Base-by-base conservation (phyloP, 2,329 filamentous ascomycete species). In the Teratosphaeria nubilosa region DNA sequence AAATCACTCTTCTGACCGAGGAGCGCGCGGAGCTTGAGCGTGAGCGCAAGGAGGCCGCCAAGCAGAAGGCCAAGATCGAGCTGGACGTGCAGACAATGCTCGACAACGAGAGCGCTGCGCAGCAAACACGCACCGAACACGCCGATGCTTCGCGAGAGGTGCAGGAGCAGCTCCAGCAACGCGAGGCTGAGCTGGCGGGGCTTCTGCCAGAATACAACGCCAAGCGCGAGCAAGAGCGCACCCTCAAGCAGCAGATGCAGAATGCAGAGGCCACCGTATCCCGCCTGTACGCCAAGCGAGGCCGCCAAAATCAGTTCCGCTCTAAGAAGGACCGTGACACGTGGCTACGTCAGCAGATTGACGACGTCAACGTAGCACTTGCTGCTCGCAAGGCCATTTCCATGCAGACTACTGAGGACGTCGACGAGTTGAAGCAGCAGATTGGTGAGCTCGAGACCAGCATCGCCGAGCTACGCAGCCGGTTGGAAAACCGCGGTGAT, bases 221-320 rank as follows among this genome's bases (percentile, higher is more conserved):
- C 60, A 85, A 85, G 63, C 90, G 86, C 71, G 79, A 84, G 55
- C 81, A 90, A 59, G 94, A 96, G 70, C 80, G 81, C 16, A 80
- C 83, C 16, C 78, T 89, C 30, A 86, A 86, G 67, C 79, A 86
- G 57, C 84, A 87, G 59, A 79, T 97, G 11, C 87, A 91, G 53
- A 80, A 87, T 54, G 87, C 87, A 0, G 88, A 95, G 67, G 86
- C 86, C 7, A 81, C 83, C 5, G 82, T 89, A 50, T 85, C 88
- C 63, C 86, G 91, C 41, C 81, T 99, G 7, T 90, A 95, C 69
- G 89, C 88, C 55, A 99, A 99, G 73, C 92, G 99, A 74, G 90
- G 87, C 51, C 86, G 92, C 52, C 91, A 88, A 64, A 87, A 88
- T 20, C 87, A 90, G 62, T 99, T 96, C 73, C 87, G 82, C 69